phyloP scores from a whole-genome alignment of 1,284 basidiomycete species.

The Fomitopsis palustris region DNA sequence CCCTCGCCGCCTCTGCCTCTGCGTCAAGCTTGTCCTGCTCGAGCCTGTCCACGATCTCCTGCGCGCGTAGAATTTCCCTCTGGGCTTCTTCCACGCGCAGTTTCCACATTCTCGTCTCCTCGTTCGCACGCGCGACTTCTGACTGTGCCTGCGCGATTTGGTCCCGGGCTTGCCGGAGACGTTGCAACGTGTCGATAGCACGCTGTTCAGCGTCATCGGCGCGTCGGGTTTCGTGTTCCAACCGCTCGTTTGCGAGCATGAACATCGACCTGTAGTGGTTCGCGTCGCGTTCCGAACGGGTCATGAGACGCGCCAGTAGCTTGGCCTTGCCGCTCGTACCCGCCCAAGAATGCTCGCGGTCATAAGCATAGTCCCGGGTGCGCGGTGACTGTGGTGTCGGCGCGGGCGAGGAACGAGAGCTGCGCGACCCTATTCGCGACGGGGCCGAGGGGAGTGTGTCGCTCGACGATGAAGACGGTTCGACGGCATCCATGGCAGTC shows the following conservation, averaged over 20 bases:
- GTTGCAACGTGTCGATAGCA: conserved; percentile 40
- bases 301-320: conserved; percentile 27
- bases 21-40: conserved; percentile 39
- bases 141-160: conserved; percentile 38
- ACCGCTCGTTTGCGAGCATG: conserved; percentile 33
- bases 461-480: conserved; percentile 17
- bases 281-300: conserved; percentile 36
- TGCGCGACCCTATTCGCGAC: neutral
- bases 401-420: neutral
- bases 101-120: conserved; percentile 44
- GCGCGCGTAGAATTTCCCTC: conserved; percentile 43
- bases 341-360: conserved; percentile 9
- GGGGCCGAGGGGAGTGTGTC: conserved; percentile 14
- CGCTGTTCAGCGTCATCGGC: conserved; percentile 44
- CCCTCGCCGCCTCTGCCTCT: conserved; percentile 41
- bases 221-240: conserved; percentile 36
- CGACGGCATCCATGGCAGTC: conserved; percentile 15
- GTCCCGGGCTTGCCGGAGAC: conserved; percentile 37
- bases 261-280: conserved; percentile 37
- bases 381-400: neutral
- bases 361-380: neutral
- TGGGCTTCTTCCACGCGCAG: conserved; percentile 45
- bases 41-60: conserved; percentile 41
- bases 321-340: conserved; percentile 15
- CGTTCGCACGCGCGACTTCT: conserved; percentile 35